Percentiles rank a stretch among this genome's conserved stretches.
Evolutionary conservation across 768 basidiomycete species (phyloP).

Genomic region (Sistotremastrum niveocremeum): DNA sequence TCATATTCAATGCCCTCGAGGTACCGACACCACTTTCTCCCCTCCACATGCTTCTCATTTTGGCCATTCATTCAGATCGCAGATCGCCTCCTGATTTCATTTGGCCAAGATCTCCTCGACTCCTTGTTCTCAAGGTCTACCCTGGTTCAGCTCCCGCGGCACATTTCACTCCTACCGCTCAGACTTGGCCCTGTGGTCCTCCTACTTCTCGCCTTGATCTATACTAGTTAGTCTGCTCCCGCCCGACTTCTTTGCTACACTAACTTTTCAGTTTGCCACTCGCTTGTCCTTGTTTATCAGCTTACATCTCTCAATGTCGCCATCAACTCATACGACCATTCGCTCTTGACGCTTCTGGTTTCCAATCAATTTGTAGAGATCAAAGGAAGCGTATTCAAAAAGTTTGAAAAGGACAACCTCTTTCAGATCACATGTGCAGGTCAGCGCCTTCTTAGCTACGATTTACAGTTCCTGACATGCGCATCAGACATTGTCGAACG

Average conservation of each 20-base stretch:
- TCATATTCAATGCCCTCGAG: constrained; percentile 97
- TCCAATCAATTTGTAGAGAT: constrained; percentile 99
- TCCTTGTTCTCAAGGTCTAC: constrained; percentile 92
- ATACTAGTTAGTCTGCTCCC: constrained; percentile 47
- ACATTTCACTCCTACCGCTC: constrained; percentile 43
- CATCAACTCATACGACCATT: constrained; percentile 95
- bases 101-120: constrained; percentile 95
- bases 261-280: constrained; percentile 56
- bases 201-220: constrained; percentile 68
- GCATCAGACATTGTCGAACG: constrained; percentile 87
- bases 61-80: constrained; percentile 53
- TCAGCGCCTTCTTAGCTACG: constrained; percentile 19
- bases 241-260: background rate
- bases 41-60: background rate
- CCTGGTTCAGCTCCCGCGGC: constrained; percentile 55
- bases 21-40: constrained; percentile 30
- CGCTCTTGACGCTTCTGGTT: constrained; percentile 82
- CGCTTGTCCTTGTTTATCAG: constrained; percentile 93
- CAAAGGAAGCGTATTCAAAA: constrained; percentile 99
- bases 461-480: background rate
- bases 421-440: constrained; percentile 98
- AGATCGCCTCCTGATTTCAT: constrained; percentile 86
- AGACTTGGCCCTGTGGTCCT: constrained; percentile 73
- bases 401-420: constrained; percentile 95
- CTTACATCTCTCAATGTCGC: constrained; percentile 92